Percentiles rank a stretch among this genome's conserved stretches.
phyloP scores from a whole-genome alignment of 1,284 basidiomycete genomes.

The Ganoderma meredithae region DNA sequence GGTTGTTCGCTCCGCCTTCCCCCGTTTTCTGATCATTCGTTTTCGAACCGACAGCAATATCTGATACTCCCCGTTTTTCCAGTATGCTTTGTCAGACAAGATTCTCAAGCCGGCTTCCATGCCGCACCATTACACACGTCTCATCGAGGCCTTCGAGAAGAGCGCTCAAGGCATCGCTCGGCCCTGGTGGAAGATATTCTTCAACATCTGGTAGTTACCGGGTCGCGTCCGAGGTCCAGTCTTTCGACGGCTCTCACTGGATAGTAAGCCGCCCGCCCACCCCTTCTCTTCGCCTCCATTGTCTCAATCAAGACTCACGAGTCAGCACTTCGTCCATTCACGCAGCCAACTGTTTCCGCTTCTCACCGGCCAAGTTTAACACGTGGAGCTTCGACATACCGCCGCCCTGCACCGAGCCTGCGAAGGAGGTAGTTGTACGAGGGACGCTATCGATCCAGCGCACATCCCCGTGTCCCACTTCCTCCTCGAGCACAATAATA shows the following conservation, averaged over 20 bases:
- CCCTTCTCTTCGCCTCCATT: not conserved
- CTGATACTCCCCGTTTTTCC: slow-evolving; percentile 14
- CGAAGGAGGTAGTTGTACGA: not conserved
- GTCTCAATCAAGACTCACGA: slow-evolving; percentile 1
- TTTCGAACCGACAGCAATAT: not conserved
- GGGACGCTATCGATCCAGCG: not conserved
- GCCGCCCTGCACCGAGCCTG: not conserved
- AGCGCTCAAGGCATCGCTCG: slow-evolving; percentile 75
- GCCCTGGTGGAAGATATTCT: slow-evolving; percentile 84
- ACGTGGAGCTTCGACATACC: not conserved
- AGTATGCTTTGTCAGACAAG: slow-evolving; percentile 72
- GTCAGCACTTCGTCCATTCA: not conserved
- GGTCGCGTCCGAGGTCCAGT: not conserved
- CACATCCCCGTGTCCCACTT: not conserved
- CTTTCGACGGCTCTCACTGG: not conserved
- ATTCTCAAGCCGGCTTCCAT: slow-evolving; percentile 71
- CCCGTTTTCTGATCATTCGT: not conserved
- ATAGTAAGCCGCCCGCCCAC: slow-evolving; percentile 9
- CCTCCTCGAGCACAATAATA: not conserved
- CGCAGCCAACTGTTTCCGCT: not conserved
- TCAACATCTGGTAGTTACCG: slow-evolving; percentile 68
- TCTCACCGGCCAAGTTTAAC: not conserved
- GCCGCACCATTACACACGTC: slow-evolving; percentile 73
- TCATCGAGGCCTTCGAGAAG: slow-evolving; percentile 75
- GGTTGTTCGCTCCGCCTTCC: too few relatives aligned